These are phyloP conservation scores for Rhodotorula sp. DNA, from an alignment of 1,284 basidiomycete species.

Conservation along the genomic window DNA sequence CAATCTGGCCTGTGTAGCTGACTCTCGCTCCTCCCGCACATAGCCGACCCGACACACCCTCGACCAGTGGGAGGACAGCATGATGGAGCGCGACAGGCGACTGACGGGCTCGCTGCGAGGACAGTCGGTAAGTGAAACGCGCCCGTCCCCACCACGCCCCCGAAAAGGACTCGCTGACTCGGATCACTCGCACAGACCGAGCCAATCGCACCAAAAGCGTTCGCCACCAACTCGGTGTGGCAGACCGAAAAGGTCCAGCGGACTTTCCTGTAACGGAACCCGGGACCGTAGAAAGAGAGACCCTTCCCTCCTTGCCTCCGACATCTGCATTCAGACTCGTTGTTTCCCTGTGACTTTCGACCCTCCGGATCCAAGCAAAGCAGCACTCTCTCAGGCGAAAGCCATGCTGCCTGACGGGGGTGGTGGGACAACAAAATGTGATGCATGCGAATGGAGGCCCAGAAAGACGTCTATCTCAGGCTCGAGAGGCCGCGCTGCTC, in stretches of 20 bases:
- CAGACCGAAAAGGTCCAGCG: constrained; percentile 58
- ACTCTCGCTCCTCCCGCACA: neutral
- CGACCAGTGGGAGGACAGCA: constrained; percentile 88
- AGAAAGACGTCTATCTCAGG: too few relatives aligned
- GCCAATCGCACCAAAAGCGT: constrained; percentile 67
- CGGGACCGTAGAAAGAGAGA: too few relatives aligned
- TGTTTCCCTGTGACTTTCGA: too few relatives aligned
- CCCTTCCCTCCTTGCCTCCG: too few relatives aligned
- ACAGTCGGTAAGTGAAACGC: constrained; percentile 65
- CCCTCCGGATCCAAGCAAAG: too few relatives aligned
- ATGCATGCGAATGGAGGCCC: too few relatives aligned
- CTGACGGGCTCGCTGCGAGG: constrained; percentile 84
- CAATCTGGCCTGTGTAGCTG: neutral
- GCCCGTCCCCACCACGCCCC: neutral
- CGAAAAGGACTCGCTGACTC: neutral
- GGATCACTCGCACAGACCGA: constrained; percentile 58
- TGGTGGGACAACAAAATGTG: too few relatives aligned
- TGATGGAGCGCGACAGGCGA: constrained; percentile 85
- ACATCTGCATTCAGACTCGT: too few relatives aligned
- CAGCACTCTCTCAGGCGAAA: too few relatives aligned
- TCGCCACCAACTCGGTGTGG: constrained; percentile 76
- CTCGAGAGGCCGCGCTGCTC: constrained; percentile 9
- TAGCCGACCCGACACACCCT: constrained; percentile 79
- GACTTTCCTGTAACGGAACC: constrained; percentile 24
- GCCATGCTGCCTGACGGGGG: too few relatives aligned